Evolutionary conservation across 2,329 filamentous ascomycete genomes (phyloP), one percentile per base, ranked within the genome.

Genomic region (Fusarium cyanostomum): DNA sequence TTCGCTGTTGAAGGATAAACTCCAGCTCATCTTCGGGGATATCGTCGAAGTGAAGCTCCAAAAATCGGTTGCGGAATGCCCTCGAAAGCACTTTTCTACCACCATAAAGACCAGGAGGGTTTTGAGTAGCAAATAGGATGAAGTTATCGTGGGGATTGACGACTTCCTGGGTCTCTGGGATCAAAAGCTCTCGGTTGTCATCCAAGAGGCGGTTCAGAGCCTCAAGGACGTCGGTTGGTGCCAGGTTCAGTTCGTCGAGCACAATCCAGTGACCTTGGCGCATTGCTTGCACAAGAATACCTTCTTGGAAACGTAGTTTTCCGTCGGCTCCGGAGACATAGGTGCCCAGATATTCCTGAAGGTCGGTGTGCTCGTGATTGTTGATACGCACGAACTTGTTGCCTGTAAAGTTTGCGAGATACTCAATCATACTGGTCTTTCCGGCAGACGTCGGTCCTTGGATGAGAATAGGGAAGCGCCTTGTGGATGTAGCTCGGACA

Each of bases 391-490:
- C 93, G 73, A 98, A 99, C 72, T 92, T 95, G 74, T 99, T 97
- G 4, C 96, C 95, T 27, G 93, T 98, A 52, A 92, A 90, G 72
- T 96, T 95, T n/a, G 96, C 94, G 33, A 99, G 84, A 74, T 97
- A 97, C 77, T 98, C 94, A 37, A 99, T 96, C 95, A 99, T 99
- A 77, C 94, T 98, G 0, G 95, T 99, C 78, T 99, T 99, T 64
- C 95, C 95, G 11, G 94, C 92, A 6, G 96, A 99, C 0, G 95
- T 99, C 11, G 96, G 95, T 4, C 95, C 95, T 76, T 99, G 95
- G 16, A 99, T 91, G 9, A 99, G 83, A 44, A 99, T 92, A 1
- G 95, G 96, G 74, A 97, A 99, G 44, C 91, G 87, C 31, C 93
- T 83, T 5, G 94, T 99, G 1, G 94, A 98, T 13, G 93, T 93